These are phyloP conservation scores for Persicaria tinctoria DNA, from an alignment of 148 eudicot genomes.

Conservation along the genomic window DNA sequence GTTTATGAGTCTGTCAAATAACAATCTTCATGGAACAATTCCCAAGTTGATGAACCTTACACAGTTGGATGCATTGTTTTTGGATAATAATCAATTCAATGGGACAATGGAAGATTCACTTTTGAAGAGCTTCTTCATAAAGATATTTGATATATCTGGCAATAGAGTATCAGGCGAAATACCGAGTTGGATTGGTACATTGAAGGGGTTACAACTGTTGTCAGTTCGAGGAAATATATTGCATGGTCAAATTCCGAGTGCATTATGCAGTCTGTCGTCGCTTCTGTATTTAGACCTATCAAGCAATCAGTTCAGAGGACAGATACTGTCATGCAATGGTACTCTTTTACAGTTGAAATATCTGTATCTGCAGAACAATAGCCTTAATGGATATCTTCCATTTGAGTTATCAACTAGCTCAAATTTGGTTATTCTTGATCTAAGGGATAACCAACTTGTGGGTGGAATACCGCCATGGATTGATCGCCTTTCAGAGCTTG, in stretches of 20 bases:
- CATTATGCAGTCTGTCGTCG: background rate
- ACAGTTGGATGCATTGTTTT: background rate
- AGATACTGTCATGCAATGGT: background rate
- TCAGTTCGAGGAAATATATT: background rate
- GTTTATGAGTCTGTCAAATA: background rate
- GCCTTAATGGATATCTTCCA: background rate
- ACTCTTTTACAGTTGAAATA: background rate
- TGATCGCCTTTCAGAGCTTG: background rate
- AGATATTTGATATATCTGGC: background rate
- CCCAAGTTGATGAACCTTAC: background rate
- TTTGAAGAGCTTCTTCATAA: background rate
- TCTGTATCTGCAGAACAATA: background rate
- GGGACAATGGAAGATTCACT: background rate
- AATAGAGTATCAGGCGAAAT: background rate
- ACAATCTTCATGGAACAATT: background rate
- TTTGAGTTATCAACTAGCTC: background rate
- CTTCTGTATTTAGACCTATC: background rate
- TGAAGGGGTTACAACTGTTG: background rate
- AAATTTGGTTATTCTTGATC: background rate
- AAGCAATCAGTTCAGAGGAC: background rate
- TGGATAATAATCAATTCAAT: background rate
- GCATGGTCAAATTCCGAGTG: background rate
- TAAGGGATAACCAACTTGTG: background rate
- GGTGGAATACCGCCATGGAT: background rate
- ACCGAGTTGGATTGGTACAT: background rate